Conservation (phyloP, 495 filamentous ascomycete species). For the Podospora fimiseda region DNA sequence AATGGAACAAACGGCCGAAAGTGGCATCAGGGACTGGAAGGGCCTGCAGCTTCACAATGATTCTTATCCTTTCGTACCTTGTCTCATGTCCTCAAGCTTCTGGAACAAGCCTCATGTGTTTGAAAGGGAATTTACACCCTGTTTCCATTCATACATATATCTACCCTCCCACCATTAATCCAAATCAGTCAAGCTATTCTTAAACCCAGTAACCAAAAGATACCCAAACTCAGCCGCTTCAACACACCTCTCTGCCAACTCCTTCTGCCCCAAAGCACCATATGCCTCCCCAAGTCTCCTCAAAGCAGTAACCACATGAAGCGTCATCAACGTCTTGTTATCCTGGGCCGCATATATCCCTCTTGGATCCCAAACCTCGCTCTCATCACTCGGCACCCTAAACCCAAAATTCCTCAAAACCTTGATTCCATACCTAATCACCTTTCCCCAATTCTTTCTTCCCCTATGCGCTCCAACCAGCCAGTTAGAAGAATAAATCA, state of each 20-base stretch:
- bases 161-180: conserved; percentile 12
- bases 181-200: conserved; percentile 25
- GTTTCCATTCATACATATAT: neutral
- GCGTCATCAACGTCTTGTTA: conserved; percentile 30
- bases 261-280: conserved; percentile 21
- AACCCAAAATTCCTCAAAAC: conserved; percentile 42
- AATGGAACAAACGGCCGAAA: no score
- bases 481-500: conserved; percentile 40
- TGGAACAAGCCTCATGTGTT: no score
- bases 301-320: conserved; percentile 34
- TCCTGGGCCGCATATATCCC: conserved; percentile 15
- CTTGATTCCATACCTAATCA: conserved; percentile 27
- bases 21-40: no score
- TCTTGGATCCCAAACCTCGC: conserved; percentile 22
- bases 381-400: conserved; percentile 20
- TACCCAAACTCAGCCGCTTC: conserved; percentile 33
- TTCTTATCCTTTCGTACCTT: no score
- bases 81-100: no score
- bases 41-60: no score
- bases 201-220: conserved; percentile 32
- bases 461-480: conserved; percentile 33
- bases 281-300: conserved; percentile 33
- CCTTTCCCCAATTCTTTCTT: conserved; percentile 34
- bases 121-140: no score
- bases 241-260: conserved; percentile 22